These are phyloP conservation scores for Leccinum arenicola DNA, from an alignment of 768 basidiomycete species.

Conservation along the genomic window DNA sequence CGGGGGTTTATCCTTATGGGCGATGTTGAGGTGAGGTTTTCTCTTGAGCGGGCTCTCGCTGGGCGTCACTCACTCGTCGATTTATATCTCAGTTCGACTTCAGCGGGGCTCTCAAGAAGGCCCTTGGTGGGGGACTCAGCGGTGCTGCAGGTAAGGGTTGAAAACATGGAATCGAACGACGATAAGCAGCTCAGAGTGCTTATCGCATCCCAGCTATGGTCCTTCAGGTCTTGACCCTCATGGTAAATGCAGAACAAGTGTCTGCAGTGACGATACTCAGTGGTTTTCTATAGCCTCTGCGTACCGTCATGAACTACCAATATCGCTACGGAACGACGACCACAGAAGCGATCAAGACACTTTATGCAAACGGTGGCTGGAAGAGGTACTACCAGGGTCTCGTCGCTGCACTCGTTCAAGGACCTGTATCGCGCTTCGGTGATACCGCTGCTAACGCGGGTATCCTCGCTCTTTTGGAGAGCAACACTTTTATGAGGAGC, in stretches of 20 bases:
- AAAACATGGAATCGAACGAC: not conserved
- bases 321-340: slow-evolving; percentile 84
- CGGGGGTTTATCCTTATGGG: slow-evolving; percentile 70
- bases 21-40: slow-evolving; percentile 56
- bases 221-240: slow-evolving; percentile 85
- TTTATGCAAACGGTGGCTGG: slow-evolving; percentile 78
- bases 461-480: slow-evolving; percentile 79
- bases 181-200: slow-evolving; percentile 2
- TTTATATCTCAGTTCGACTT: slow-evolving; percentile 67
- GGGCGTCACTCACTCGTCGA: slow-evolving; percentile 41
- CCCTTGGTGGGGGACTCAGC: slow-evolving; percentile 86
- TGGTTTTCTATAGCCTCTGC: slow-evolving; percentile 57
- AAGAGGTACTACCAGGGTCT: slow-evolving; percentile 88
- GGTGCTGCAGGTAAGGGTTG: slow-evolving; percentile 69
- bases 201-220: slow-evolving; percentile 69
- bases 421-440: slow-evolving; percentile 81
- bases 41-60: slow-evolving; percentile 32
- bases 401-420: slow-evolving; percentile 81
- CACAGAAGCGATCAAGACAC: slow-evolving; percentile 58
- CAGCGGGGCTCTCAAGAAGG: slow-evolving; percentile 69
- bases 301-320: slow-evolving; percentile 98
- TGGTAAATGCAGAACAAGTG: slow-evolving; percentile 39
- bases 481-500: slow-evolving; percentile 65
- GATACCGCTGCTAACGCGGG: slow-evolving; percentile 95
- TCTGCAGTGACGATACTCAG: not conserved